These are phyloP conservation scores for Dichotomopilus funicola DNA, from an alignment of 2,329 filamentous ascomycete species.

Conservation along the genomic window DNA sequence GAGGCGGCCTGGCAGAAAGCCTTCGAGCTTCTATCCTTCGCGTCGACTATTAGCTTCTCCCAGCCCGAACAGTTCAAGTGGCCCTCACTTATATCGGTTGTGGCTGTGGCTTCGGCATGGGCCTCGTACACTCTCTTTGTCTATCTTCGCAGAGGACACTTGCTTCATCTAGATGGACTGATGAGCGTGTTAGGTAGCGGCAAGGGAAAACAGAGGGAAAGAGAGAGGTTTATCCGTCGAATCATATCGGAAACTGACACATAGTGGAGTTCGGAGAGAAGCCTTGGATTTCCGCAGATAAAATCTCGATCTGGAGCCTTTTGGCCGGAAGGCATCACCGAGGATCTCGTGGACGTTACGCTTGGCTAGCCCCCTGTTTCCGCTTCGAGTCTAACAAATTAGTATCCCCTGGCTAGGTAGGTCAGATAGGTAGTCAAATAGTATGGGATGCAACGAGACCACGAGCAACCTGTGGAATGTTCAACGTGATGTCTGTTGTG, in stretches of 20 bases:
- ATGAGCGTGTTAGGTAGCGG: background rate
- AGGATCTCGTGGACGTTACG: background rate
- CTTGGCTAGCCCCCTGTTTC: too few relatives aligned
- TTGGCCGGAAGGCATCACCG: background rate
- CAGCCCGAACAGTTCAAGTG: slow-evolving; percentile 57
- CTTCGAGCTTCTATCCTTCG: slow-evolving; percentile 63
- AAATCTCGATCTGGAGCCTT: background rate
- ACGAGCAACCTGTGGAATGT: too few relatives aligned
- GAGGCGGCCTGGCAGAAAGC: slow-evolving; percentile 63
- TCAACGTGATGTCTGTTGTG: too few relatives aligned
- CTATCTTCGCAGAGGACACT: background rate
- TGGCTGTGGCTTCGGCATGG: background rate
- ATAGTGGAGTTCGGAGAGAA: background rate
- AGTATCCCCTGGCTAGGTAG: too few relatives aligned
- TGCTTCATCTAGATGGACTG: background rate
- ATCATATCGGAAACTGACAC: background rate
- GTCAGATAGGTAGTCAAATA: too few relatives aligned
- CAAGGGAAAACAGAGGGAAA: background rate
- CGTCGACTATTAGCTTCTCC: slow-evolving; percentile 45
- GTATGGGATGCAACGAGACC: too few relatives aligned
- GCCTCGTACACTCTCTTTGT: slow-evolving; percentile 14
- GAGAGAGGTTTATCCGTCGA: background rate
- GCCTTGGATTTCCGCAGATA: too few relatives aligned
- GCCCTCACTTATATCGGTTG: slow-evolving; percentile 36
- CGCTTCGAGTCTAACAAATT: too few relatives aligned